Percentiles rank a stretch among this genome's conserved stretches.
These are phyloP conservation scores for Prunella vulgaris DNA, from an alignment of 257 asterid genomes.

Conservation along the genomic window DNA sequence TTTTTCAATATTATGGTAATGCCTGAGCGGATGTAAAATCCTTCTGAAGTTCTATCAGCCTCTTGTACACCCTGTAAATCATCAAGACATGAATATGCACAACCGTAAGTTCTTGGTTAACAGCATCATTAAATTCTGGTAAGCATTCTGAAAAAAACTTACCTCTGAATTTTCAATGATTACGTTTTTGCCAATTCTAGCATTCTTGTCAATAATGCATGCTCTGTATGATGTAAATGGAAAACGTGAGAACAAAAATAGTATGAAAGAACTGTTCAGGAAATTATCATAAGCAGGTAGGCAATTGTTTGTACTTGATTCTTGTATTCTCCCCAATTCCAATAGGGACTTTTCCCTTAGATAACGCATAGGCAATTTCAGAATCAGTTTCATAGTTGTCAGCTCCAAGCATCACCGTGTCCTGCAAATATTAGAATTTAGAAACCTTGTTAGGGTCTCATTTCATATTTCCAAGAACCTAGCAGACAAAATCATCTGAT, in stretches of 20 bases:
- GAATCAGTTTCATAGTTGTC: constrained; percentile 86
- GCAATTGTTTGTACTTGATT: constrained; percentile 53
- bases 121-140: not conserved
- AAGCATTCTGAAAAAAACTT: constrained; percentile 20
- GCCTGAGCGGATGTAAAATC: constrained; percentile 89
- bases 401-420: constrained; percentile 95
- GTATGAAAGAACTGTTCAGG: not conserved
- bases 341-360: constrained; percentile 80
- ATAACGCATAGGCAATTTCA: constrained; percentile 56
- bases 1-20: constrained; percentile 66
- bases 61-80: constrained; percentile 82
- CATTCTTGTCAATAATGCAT: constrained; percentile 94
- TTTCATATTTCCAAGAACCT: constrained; percentile 12
- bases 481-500: not conserved
- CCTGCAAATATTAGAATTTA: constrained; percentile 38
- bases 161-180: constrained; percentile 87
- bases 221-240: constrained; percentile 43
- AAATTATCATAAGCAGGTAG: constrained; percentile 11
- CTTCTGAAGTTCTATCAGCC: constrained; percentile 92
- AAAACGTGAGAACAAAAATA: constrained; percentile 9
- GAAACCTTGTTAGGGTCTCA: constrained; percentile 1
- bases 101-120: constrained; percentile 19
- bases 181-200: constrained; percentile 83
- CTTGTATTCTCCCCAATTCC: constrained; percentile 95
- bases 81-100: constrained; percentile 16